A percentile compares a stretch with the other conserved stretches of the same genome.
phyloP scores from a whole-genome alignment of 2,329 filamentous ascomycete species.

The Rutstroemia sp. region DNA sequence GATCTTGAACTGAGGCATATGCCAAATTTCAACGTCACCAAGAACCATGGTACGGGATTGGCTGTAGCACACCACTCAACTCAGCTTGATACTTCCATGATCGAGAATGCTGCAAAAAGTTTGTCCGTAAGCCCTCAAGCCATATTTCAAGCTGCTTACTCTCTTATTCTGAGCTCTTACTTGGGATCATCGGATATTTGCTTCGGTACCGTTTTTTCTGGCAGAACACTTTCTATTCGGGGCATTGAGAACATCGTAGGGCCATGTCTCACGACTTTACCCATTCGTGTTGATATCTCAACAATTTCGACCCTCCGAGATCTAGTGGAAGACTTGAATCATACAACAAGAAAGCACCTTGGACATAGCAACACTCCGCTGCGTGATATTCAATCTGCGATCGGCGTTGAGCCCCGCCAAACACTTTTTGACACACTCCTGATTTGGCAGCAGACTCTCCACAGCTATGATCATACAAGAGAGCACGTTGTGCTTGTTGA shows the following conservation, averaged over 20 bases:
- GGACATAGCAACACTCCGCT: conserved; percentile 57
- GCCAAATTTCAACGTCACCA: conserved; percentile 48
- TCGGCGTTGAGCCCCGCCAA: conserved; percentile 45
- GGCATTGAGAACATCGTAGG: conserved; percentile 69
- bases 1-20: conserved; percentile 46
- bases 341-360: conserved; percentile 57
- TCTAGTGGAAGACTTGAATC: conserved; percentile 56
- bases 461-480: conserved; percentile 28
- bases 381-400: conserved; percentile 58
- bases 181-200: conserved; percentile 58
- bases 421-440: conserved; percentile 71
- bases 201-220: conserved; percentile 76
- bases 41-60: conserved; percentile 25
- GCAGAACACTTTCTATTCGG: conserved; percentile 63
- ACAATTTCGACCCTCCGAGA: conserved; percentile 47
- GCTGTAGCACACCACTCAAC: conserved; percentile 22
- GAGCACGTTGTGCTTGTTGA: conserved; percentile 45
- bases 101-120: conserved; percentile 20
- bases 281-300: conserved; percentile 56
- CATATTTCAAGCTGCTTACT: conserved; percentile 66
- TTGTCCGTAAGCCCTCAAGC: conserved; percentile 50
- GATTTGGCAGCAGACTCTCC: conserved; percentile 73
- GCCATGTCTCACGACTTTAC: conserved; percentile 71
- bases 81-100: conserved; percentile 26
- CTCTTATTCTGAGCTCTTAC: conserved; percentile 58